A percentile compares a stretch with the other conserved stretches of the same genome.
Evolutionary conservation across 148 eudicot genomes (phyloP).

Genomic region (Rhododendron molle): DNA sequence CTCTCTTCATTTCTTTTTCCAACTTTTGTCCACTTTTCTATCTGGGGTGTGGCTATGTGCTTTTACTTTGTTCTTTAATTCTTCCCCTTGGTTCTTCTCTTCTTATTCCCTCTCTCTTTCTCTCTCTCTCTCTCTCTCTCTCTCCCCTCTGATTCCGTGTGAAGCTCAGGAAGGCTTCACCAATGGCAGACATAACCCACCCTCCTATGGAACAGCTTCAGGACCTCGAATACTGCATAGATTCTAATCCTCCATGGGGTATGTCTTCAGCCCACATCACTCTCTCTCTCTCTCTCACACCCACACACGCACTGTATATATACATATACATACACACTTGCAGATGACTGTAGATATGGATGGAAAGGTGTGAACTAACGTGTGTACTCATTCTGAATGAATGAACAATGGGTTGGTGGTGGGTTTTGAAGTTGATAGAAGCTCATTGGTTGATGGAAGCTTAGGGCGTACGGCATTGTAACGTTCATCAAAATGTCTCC

Average conservation of each 20-base stretch:
- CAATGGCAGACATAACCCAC: conserved; percentile 84
- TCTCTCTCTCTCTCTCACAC: background rate
- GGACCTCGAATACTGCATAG: conserved; percentile 98
- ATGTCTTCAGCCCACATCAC: conserved; percentile 19
- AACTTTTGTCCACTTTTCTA: conserved; percentile 13
- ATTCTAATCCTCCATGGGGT: conserved; percentile 99
- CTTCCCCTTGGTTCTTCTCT: background rate
- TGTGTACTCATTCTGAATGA: conserved; percentile 2
- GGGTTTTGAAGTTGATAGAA: background rate
- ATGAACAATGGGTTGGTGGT: conserved; percentile 11
- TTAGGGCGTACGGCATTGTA: background rate
- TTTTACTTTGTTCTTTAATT: conserved; percentile 23
- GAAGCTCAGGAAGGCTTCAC: conserved; percentile 27
- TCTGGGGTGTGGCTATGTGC: background rate
- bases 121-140: conserved; percentile 11
- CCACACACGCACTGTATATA: background rate
- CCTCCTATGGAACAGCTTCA: conserved; percentile 99
- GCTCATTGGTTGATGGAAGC: background rate
- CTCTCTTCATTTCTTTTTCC: background rate
- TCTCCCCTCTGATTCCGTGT: conserved; percentile 6
- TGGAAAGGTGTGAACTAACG: background rate
- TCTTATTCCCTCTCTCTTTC: conserved; percentile 9
- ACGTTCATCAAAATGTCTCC: background rate
- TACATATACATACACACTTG: background rate
- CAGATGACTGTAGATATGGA: background rate